These are phyloP conservation scores for Drechslera avenae DNA, from an alignment of 2,329 filamentous ascomycete species.

Conservation along the genomic window DNA sequence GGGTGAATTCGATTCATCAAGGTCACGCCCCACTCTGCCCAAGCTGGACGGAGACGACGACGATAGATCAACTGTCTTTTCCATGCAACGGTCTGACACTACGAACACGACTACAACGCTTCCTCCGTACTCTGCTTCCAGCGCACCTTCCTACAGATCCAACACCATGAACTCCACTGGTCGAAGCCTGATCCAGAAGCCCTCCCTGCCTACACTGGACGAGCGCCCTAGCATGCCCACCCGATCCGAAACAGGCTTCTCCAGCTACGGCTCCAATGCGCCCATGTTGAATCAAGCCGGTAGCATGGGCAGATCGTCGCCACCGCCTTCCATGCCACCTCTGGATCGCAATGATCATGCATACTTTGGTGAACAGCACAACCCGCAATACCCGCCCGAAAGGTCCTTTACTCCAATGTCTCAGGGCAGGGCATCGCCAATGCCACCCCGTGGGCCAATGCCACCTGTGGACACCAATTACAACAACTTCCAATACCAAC, in stretches of 20 bases:
- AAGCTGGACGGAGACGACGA: slow-evolving; percentile 48
- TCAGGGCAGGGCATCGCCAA: slow-evolving; percentile 38
- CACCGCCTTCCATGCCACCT: slow-evolving; percentile 38
- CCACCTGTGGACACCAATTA: slow-evolving; percentile 41
- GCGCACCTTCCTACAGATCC: slow-evolving; percentile 46
- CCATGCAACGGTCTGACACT: slow-evolving; percentile 42
- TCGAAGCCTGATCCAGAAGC: slow-evolving; percentile 39
- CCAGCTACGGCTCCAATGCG: slow-evolving; percentile 68
- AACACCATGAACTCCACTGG: slow-evolving; percentile 55
- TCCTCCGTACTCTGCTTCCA: slow-evolving; percentile 50
- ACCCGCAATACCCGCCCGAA: slow-evolving; percentile 28
- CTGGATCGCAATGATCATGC: slow-evolving; percentile 32
- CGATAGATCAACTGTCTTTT: slow-evolving; percentile 46
- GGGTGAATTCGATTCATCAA: slow-evolving; percentile 49
- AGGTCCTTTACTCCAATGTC: slow-evolving; percentile 39
- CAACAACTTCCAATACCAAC: slow-evolving; percentile 28
- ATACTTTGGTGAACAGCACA: slow-evolving; percentile 34
- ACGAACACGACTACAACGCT: slow-evolving; percentile 45
- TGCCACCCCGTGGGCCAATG: slow-evolving; percentile 30
- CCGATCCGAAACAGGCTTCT: slow-evolving; percentile 57
- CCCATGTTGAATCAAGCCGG: slow-evolving; percentile 66
- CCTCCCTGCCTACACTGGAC: slow-evolving; percentile 51
- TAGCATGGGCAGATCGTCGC: slow-evolving; percentile 59
- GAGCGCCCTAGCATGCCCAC: slow-evolving; percentile 44
- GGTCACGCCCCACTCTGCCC: slow-evolving; percentile 49